A percentile compares a stretch with the other conserved stretches of the same genome.
These are phyloP conservation scores for Edaphochlamys debaryana DNA, from an alignment of 139 green algal genomes.

Conservation along the genomic window DNA sequence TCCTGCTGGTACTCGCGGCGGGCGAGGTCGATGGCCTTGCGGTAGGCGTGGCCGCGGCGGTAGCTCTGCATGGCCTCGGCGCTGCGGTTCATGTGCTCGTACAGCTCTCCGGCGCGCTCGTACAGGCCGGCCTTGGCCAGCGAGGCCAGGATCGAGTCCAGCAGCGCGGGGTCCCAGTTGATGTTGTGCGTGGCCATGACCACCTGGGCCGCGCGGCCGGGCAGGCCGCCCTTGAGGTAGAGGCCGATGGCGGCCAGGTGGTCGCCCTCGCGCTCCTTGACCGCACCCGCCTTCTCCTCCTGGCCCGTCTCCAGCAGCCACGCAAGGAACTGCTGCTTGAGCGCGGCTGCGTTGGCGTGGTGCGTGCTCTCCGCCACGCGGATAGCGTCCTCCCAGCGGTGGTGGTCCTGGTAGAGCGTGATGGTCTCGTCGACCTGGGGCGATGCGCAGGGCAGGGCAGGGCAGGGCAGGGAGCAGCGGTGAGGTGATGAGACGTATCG, in stretches of 20 bases:
- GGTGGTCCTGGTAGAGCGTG: slow-evolving; percentile 59
- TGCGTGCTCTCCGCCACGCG: slow-evolving; percentile 68
- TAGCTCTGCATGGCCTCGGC: slow-evolving; percentile 66
- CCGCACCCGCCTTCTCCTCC: slow-evolving; percentile 72
- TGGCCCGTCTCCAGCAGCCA: slow-evolving; percentile 75
- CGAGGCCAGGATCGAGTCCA: slow-evolving; percentile 69
- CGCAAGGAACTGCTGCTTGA: slow-evolving; percentile 69
- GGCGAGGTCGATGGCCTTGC: slow-evolving; percentile 67
- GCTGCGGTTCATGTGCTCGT: slow-evolving; percentile 66
- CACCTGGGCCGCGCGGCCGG: slow-evolving; percentile 73
- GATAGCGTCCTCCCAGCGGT: slow-evolving; percentile 78
- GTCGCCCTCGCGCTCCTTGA: slow-evolving; percentile 82
- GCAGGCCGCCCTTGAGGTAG: slow-evolving; percentile 83
- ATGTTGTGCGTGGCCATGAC: slow-evolving; percentile 47
- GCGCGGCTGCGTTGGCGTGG: slow-evolving; percentile 59
- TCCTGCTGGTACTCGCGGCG: slow-evolving; percentile 53
- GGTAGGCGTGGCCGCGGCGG: slow-evolving; percentile 59
- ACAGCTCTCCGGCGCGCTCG: slow-evolving; percentile 78
- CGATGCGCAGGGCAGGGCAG: neutral
- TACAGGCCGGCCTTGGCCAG: slow-evolving; percentile 71
- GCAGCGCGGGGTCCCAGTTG: slow-evolving; percentile 62
- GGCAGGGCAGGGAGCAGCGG: neutral
- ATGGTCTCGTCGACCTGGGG: slow-evolving; percentile 34
- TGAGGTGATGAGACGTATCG: too few relatives aligned
- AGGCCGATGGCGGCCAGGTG: slow-evolving; percentile 77